phyloP scores from a whole-genome alignment of 2,329 filamentous ascomycete genomes.

The Lachnellula hyalina region DNA sequence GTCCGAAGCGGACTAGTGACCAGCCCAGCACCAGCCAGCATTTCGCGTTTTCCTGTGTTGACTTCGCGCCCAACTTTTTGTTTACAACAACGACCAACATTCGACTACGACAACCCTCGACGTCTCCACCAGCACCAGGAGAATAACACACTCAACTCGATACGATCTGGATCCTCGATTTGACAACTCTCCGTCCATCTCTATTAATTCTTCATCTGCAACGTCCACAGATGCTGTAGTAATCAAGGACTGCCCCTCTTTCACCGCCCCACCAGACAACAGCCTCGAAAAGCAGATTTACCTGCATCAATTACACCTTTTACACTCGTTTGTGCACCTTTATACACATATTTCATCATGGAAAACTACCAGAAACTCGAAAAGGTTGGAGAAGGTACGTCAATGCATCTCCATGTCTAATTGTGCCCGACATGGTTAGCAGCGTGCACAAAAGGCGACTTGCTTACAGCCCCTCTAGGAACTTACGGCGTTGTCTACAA shows the following conservation, averaged over 20 bases:
- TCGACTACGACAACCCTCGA: constrained; percentile 2
- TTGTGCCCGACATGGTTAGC: not conserved
- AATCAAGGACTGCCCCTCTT: constrained; percentile 27
- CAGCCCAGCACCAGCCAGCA: constrained; percentile 7
- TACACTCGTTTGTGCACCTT: constrained; percentile 25
- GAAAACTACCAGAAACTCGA: constrained; percentile 96
- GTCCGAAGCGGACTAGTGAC: not conserved
- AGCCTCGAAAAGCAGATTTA: constrained; percentile 24
- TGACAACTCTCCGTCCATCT: constrained; percentile 1
- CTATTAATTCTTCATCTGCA: constrained; percentile 7
- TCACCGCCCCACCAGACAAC: constrained; percentile 27
- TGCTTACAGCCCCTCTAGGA: constrained; percentile 44
- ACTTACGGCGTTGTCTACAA: constrained; percentile 97
- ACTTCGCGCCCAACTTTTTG: constrained; percentile 16
- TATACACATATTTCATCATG: constrained; percentile 48
- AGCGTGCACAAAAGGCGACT: not conserved
- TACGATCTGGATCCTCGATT: constrained; percentile 1
- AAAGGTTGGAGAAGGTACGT: constrained; percentile 89
- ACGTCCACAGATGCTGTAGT: constrained; percentile 18
- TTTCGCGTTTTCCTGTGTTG: constrained; percentile 13
- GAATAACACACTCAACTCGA: constrained; percentile 11
- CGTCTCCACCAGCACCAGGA: constrained; percentile 6
- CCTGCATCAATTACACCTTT: constrained; percentile 23
- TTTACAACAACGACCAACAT: constrained; percentile 17
- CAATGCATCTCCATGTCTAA: constrained; percentile 3